Conservation (phyloP, 2,329 filamentous ascomycete species). For the Scedosporium apiospermum region DNA sequence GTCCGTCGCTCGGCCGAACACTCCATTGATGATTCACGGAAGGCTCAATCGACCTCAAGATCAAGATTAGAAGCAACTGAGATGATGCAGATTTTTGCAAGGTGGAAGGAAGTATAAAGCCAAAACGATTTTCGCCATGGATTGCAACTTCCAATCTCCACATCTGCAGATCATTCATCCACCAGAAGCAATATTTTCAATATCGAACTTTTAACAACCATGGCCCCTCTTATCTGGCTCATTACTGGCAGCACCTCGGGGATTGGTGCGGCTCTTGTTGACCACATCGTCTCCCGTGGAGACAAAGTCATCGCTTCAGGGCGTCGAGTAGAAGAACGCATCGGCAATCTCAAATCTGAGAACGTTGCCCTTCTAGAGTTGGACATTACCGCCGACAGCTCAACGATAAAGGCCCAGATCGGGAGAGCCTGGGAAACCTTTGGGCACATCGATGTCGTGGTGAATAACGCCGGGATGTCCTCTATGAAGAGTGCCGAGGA, state of each 20-base stretch:
- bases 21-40: no score
- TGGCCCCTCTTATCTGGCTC: slow-evolving; percentile 22
- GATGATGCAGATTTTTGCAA: no score
- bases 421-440: slow-evolving; percentile 19
- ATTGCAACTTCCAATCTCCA: no score
- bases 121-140: no score
- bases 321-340: slow-evolving; percentile 16
- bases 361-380: slow-evolving; percentile 19
- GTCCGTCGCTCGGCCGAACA: no score
- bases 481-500: slow-evolving; percentile 19
- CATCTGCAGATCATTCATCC: no score
- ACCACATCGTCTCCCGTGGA: slow-evolving; percentile 16
- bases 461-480: slow-evolving; percentile 25
- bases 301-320: slow-evolving; percentile 21
- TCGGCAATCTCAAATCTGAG: slow-evolving; percentile 16
- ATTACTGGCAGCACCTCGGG: slow-evolving; percentile 23
- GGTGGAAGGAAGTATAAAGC: no score
- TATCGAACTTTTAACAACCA: slow-evolving; percentile 6
- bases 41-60: no score
- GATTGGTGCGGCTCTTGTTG: slow-evolving; percentile 18
- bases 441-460: slow-evolving; percentile 21
- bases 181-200: no score
- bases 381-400: slow-evolving; percentile 16
- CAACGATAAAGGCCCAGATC: slow-evolving; percentile 13
- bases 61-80: no score